Conservation (phyloP, 148 eudicot species). For the Linanthus parryae region DNA sequence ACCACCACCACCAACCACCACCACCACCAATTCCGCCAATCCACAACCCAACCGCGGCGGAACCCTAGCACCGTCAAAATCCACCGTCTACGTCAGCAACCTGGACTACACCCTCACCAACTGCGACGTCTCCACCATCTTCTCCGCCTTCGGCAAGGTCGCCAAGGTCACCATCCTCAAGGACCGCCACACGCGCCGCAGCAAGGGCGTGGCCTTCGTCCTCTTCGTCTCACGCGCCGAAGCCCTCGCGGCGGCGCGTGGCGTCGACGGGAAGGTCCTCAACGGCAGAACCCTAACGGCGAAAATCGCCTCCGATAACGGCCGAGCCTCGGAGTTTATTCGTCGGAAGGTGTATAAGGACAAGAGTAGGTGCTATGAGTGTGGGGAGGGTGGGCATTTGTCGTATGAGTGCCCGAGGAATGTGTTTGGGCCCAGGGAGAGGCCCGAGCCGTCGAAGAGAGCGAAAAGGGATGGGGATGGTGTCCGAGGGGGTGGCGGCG, state of each 20-base stretch:
- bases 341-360: conserved; percentile 69
- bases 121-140: conserved; percentile 82
- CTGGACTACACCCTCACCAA: conserved; percentile 74
- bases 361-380: conserved; percentile 90
- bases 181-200: conserved; percentile 57
- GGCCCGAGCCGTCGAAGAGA: conserved; percentile 45
- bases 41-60: conserved; percentile 17
- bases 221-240: conserved; percentile 69
- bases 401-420: conserved; percentile 91
- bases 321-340: conserved; percentile 80
- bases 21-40: conserved; percentile 21
- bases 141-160: conserved; percentile 91
- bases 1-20: conserved; percentile 19
- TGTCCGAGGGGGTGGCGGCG: neutral
- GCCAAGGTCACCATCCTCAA: conserved; percentile 88
- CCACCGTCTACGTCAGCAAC: conserved; percentile 88
- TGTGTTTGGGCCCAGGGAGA: conserved; percentile 64
- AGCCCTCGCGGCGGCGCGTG: conserved; percentile 49
- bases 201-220: conserved; percentile 87
- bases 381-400: conserved; percentile 88
- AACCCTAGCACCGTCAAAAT: conserved; percentile 83
- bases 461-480: conserved; percentile 22
- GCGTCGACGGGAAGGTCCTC: conserved; percentile 58
- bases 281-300: conserved; percentile 66
- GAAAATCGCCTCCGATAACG: conserved; percentile 80